Evolutionary conservation across 108 stramenopile species (phyloP).

Genomic region (Conticribra weissflogii): DNA sequence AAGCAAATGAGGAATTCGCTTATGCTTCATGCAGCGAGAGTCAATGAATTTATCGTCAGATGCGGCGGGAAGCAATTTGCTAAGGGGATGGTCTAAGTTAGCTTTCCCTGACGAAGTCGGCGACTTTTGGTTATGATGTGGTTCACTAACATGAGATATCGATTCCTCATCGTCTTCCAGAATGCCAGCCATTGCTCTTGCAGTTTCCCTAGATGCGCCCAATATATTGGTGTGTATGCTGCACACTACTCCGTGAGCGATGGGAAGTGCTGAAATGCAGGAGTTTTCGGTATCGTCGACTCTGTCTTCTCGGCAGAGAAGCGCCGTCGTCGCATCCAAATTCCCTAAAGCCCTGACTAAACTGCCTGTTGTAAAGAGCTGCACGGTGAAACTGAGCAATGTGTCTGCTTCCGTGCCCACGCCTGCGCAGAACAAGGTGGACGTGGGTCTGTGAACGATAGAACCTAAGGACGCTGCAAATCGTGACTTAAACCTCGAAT

Average conservation of each 20-base stretch:
- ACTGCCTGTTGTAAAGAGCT: constrained; percentile 91
- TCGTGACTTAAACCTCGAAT: constrained; percentile 82
- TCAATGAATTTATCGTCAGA: constrained; percentile 90
- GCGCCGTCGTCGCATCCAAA: constrained; percentile 63
- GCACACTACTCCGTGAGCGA: constrained; percentile 77
- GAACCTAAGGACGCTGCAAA: constrained; percentile 86
- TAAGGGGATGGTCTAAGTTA: constrained; percentile 77
- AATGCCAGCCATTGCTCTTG: constrained; percentile 44
- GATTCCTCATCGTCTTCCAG: constrained; percentile 16
- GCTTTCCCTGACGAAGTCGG: constrained; percentile 41
- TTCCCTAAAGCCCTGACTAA: constrained; percentile 83
- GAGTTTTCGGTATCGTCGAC: constrained; percentile 40
- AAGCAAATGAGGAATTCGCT: constrained; percentile 82
- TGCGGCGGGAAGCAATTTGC: constrained; percentile 75
- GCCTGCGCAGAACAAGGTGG: constrained; percentile 87
- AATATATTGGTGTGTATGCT: constrained; percentile 87
- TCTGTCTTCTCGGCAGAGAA: constrained; percentile 70
- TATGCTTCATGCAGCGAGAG: constrained; percentile 82
- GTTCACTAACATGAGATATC: not conserved
- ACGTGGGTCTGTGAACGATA: constrained; percentile 81
- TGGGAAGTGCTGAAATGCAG: constrained; percentile 73
- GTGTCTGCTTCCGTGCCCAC: constrained; percentile 90
- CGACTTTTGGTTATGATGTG: constrained; percentile 28
- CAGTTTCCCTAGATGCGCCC: constrained; percentile 80
- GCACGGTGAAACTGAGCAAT: constrained; percentile 85